phyloP scores from a whole-genome alignment of 768 basidiomycete genomes.

The Pulveroboletus sp. region DNA sequence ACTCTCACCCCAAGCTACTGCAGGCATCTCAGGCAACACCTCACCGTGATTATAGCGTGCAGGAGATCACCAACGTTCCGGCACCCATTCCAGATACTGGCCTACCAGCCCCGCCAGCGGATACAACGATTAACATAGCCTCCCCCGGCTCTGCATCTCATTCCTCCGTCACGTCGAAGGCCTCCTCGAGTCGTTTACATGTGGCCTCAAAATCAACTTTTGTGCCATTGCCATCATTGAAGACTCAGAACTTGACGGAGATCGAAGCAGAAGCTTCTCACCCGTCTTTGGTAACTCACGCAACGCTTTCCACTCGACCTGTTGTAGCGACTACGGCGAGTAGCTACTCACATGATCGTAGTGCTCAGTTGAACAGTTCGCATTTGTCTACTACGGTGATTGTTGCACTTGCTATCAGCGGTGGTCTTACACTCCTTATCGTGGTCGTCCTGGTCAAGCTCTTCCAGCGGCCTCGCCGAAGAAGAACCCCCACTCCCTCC shows the following conservation, averaged over 20 bases:
- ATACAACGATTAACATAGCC: conserved; percentile 3
- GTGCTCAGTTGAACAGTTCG: conserved; percentile 12
- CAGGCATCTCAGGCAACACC: conserved; percentile 9
- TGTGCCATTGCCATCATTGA: conserved; percentile 26
- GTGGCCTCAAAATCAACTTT: conserved; percentile 21
- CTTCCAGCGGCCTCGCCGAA: conserved; percentile 46
- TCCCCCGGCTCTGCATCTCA: conserved; percentile 18
- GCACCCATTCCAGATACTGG: conserved; percentile 30
- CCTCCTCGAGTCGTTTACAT: conserved; percentile 9
- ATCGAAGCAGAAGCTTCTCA: conserved; percentile 14
- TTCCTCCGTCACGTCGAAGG: conserved; percentile 20
- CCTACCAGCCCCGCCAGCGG: conserved; percentile 23
- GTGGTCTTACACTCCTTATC: conserved; percentile 44
- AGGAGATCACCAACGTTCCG: conserved; percentile 28
- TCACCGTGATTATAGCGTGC: conserved; percentile 23
- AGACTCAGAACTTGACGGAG: conserved; percentile 24
- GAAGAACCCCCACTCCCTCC: conserved; percentile 62
- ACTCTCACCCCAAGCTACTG: conserved; percentile 10
- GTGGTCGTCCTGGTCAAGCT: conserved; percentile 45
- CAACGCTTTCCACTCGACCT: conserved; percentile 7
- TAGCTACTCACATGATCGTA: background rate
- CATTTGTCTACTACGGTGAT: conserved; percentile 47
- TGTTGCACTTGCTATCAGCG: conserved; percentile 49
- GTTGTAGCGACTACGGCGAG: background rate
- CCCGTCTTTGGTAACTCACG: conserved; percentile 5